Evolutionary conservation across 169 alveolate species (phyloP).

Genomic region (Sarcocystis neurona): DNA sequence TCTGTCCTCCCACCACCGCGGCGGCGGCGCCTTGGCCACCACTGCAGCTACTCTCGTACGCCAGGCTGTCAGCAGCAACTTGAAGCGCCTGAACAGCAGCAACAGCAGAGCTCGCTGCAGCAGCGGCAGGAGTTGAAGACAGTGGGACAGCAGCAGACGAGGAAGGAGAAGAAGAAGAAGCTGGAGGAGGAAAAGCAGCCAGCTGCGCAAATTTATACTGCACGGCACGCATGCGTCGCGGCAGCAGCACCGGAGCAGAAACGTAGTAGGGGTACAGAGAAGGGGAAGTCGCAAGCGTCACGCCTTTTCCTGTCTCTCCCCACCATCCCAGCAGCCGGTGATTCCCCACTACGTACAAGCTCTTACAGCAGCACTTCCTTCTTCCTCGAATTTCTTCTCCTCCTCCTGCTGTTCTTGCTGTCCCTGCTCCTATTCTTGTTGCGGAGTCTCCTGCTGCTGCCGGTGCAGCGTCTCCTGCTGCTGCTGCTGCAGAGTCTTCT

Average conservation of each 20-base stretch:
- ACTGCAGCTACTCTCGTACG: no score
- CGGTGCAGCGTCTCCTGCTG: not conserved
- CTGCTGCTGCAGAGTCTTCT: no score
- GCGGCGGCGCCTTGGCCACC: no score
- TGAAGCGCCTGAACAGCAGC: no score
- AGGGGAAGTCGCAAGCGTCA: not conserved
- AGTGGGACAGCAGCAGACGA: no score
- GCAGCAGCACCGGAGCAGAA: constrained; percentile 7
- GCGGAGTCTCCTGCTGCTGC: not conserved
- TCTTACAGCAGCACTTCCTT: not conserved
- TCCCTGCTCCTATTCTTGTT: not conserved
- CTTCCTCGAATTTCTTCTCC: not conserved
- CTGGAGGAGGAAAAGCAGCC: not conserved
- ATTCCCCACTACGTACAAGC: constrained; percentile 20
- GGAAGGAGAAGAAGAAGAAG: not conserved
- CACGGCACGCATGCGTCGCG: constrained; percentile 7
- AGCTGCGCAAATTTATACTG: constrained; percentile 8
- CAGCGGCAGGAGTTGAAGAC: no score
- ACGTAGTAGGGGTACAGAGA: constrained; percentile 15
- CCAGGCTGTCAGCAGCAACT: no score
- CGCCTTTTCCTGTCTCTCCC: not conserved
- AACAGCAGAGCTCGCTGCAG: no score
- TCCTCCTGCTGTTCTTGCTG: not conserved
- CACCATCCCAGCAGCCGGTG: constrained; percentile 19
- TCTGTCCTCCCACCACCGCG: no score